Conservation (phyloP, 2,329 filamentous ascomycete species). For the Cladosporium sp. region DNA sequence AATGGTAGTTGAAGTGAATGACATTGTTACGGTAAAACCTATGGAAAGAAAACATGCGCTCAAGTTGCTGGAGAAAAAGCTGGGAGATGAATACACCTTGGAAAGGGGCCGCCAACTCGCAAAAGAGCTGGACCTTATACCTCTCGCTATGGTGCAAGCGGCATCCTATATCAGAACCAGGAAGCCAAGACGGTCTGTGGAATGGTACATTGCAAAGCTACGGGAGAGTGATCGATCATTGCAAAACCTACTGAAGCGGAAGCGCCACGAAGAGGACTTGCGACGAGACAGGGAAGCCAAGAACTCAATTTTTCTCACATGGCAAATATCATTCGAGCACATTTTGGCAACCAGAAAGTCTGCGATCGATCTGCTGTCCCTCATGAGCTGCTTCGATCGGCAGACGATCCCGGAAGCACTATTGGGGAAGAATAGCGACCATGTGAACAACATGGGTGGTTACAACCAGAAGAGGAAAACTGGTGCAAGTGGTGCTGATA, state of each 20-base stretch:
- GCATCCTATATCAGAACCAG: constrained; percentile 36
- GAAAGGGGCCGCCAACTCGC: neutral
- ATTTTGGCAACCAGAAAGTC: constrained; percentile 17
- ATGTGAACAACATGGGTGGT: neutral
- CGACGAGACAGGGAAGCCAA: constrained; percentile 21
- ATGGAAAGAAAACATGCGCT: constrained; percentile 2
- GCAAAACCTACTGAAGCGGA: constrained; percentile 21
- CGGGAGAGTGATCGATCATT: constrained; percentile 29
- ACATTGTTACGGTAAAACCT: neutral
- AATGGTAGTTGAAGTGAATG: neutral
- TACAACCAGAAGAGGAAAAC: neutral
- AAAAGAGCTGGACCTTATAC: constrained; percentile 34
- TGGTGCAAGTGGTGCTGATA: neutral
- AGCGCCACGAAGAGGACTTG: constrained; percentile 3
- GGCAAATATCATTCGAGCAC: constrained; percentile 30
- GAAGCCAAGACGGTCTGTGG: constrained; percentile 33
- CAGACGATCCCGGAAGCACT: constrained; percentile 22
- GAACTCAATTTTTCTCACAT: constrained; percentile 26
- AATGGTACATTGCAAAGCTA: constrained; percentile 44
- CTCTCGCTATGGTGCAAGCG: constrained; percentile 39
- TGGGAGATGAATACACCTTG: neutral
- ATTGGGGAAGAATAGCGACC: neutral
- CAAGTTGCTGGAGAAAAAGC: neutral
- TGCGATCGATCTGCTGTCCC: constrained; percentile 47
- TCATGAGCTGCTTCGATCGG: constrained; percentile 51